Conservation (phyloP, 2,329 filamentous ascomycete genomes). For the Sporothrix euskadiensis region DNA sequence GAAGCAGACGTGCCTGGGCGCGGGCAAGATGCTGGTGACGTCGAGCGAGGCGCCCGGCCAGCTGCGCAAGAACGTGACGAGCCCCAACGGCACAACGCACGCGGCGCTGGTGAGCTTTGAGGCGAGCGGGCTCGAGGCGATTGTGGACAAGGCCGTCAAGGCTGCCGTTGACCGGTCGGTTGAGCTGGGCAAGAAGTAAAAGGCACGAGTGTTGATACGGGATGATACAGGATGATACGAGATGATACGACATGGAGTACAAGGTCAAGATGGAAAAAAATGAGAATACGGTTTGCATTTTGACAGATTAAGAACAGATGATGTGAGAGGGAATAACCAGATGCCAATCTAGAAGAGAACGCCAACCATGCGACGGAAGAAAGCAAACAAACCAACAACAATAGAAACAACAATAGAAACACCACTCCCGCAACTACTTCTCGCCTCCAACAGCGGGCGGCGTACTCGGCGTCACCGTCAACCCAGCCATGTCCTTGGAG, state of each 20-base stretch:
- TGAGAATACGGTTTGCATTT: conserved; percentile 7
- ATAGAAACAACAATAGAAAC: too few relatives aligned
- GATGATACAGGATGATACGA: background rate
- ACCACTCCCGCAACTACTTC: background rate
- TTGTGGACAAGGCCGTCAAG: conserved; percentile 50
- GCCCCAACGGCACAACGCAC: conserved; percentile 54
- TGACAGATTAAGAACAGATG: background rate
- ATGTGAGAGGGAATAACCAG: background rate
- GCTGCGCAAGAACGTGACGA: conserved; percentile 54
- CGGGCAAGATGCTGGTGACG: conserved; percentile 53
- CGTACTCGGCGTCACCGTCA: conserved; percentile 29
- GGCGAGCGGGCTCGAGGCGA: conserved; percentile 45
- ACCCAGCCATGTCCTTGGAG: conserved; percentile 29
- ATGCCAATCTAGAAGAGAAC: conserved; percentile 4
- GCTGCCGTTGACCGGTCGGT: conserved; percentile 47
- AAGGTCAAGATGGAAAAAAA: background rate
- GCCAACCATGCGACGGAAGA: background rate
- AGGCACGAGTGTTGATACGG: too few relatives aligned
- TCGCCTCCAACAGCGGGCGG: background rate
- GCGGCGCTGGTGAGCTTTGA: conserved; percentile 53
- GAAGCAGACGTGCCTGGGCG: conserved; percentile 54
- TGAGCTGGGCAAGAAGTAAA: conserved; percentile 44
- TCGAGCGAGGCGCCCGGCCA: conserved; percentile 49
- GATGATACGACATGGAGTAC: too few relatives aligned
- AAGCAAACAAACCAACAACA: background rate